Base-by-base conservation (phyloP, 305 asterid genomes). In the Vinca major region DNA sequence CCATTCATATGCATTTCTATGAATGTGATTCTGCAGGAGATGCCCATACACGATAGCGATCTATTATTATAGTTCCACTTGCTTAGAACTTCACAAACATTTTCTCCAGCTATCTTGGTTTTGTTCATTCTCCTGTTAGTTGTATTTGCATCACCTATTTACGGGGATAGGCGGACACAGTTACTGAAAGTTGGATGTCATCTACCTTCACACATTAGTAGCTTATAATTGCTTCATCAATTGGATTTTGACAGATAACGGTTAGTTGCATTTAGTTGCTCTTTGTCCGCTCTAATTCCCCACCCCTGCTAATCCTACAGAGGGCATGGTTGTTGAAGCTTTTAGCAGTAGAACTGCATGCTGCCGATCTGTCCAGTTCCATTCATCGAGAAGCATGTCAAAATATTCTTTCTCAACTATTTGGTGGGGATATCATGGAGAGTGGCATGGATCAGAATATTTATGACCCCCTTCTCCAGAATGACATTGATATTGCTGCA, bases 261-360 rank as follows among this genome's bases (percentile, higher is more conserved):
- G 33, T 61, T 37, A 39, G 26, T 20, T 67, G n/a, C 17, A 45
- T 54, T 5, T 6, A 43, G 44, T 56, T n/a, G 41, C n/a, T 21
- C 63, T 8, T 40, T 39, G 44, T 4, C 39, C 1, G n/a, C 37
- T 51, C 47, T 36, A 20, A 20, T 17, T 39, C 19, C 63, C 21
- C 39, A 71, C 63, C 64, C 70, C 72, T 41, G 55, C 39, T 66
- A 71, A 64, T 78, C 73, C 48, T 81, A 70, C 79, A 93, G 99
- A 83, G 97, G 80, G 93, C 97, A 41, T 93, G 98, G 98, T 74
- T 93, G 69, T 83, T 90, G 88, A 93, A 93, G 85, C 95, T 93
- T 78, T 83, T 93, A 71, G 91, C 97, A 52, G 81, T 89, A 19
- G 97, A 86, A 68, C 74, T 90, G 55, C 99, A 93, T 80, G 82